These are phyloP conservation scores for Diutina mesorugosa DNA, from an alignment of 1,139 yeast species.

Conservation along the genomic window DNA sequence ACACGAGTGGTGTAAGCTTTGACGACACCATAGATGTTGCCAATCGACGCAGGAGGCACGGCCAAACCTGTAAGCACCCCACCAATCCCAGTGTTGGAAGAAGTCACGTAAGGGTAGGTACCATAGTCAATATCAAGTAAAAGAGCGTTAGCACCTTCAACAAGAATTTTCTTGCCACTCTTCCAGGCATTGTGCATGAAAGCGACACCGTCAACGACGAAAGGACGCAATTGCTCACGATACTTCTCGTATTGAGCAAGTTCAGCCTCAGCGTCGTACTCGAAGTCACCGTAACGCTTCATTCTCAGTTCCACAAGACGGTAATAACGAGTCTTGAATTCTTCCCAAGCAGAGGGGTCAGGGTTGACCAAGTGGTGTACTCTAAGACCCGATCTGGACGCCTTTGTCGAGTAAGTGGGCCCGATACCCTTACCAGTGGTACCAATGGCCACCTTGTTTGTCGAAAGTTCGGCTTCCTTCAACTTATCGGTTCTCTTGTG, in stretches of 20 bases:
- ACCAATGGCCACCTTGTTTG: constrained; percentile 84
- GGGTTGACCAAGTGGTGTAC: constrained; percentile 90
- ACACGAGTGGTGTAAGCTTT: constrained; percentile 98
- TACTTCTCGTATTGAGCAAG: constrained; percentile 62
- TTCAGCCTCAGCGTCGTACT: constrained; percentile 74
- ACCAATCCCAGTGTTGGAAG: constrained; percentile 92
- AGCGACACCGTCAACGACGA: constrained; percentile 84
- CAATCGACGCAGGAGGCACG: constrained; percentile 74
- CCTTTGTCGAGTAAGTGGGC: constrained; percentile 95
- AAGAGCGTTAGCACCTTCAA: constrained; percentile 97
- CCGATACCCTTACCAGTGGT: constrained; percentile 99
- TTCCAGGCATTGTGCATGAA: constrained; percentile 80
- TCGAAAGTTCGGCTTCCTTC: constrained; percentile 83
- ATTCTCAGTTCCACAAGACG: constrained; percentile 70
- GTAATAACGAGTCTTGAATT: constrained; percentile 67
- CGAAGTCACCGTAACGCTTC: constrained; percentile 88
- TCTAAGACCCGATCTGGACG: constrained; percentile 92
- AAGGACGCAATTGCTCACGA: constrained; percentile 69
- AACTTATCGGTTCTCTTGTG: constrained; percentile 94
- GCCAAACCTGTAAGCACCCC: constrained; percentile 98
- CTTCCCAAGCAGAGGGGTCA: constrained; percentile 88
- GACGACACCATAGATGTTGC: constrained; percentile 85
- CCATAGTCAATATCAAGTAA: constrained; percentile 98
- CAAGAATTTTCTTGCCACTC: constrained; percentile 70
- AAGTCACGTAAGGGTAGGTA: constrained; percentile 95